These are phyloP conservation scores for Alternaria conjuncta DNA, from an alignment of 2,329 filamentous ascomycete genomes.

Conservation along the genomic window DNA sequence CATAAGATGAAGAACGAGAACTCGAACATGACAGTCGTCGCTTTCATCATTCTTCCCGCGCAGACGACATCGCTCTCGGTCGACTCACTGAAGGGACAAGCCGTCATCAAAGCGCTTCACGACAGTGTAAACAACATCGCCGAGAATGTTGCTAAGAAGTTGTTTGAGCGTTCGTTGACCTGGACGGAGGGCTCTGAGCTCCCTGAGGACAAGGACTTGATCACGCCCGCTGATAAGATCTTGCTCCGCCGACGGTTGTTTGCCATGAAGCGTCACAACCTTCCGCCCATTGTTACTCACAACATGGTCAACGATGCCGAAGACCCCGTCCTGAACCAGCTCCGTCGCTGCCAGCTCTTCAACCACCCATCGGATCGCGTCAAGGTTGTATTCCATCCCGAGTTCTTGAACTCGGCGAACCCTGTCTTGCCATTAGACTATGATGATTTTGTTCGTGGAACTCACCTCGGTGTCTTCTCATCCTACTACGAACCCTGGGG, in stretches of 20 bases:
- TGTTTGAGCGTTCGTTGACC: constrained; percentile 91
- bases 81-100: constrained; percentile 94
- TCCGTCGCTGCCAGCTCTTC: constrained; percentile 94
- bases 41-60: constrained; percentile 98
- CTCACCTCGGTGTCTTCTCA: constrained; percentile 91
- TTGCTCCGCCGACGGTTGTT: constrained; percentile 89
- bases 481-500: constrained; percentile 99
- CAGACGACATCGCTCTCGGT: constrained; percentile 95
- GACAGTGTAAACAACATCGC: constrained; percentile 95
- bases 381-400: constrained; percentile 97
- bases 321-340: constrained; percentile 94
- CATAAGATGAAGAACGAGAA: constrained; percentile 84
- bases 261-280: constrained; percentile 89
- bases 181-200: constrained; percentile 95
- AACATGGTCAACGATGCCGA: constrained; percentile 97
- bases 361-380: constrained; percentile 94
- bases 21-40: constrained; percentile 92
- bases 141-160: constrained; percentile 86
- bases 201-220: constrained; percentile 95
- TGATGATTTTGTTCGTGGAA: constrained; percentile 97
- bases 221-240: constrained; percentile 90
- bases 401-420: constrained; percentile 95
- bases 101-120: constrained; percentile 92
- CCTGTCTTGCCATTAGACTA: constrained; percentile 95
- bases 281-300: constrained; percentile 96